phyloP scores from a whole-genome alignment of 371 early-diverging fungal genomes.

The Apophysomyces ossiformis region DNA sequence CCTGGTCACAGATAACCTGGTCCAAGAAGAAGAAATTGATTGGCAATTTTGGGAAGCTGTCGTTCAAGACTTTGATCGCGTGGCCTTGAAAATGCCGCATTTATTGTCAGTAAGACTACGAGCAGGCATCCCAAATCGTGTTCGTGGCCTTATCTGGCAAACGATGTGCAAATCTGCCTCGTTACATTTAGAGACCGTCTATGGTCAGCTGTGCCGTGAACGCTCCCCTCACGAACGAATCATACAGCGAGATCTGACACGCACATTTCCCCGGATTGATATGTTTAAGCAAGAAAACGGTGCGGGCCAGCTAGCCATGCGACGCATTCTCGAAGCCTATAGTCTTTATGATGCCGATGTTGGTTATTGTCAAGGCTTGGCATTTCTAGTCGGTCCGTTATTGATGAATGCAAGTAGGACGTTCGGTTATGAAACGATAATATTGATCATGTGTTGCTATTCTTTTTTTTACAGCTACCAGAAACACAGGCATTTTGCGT shows the following conservation, averaged over 20 bases:
- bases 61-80: slow-evolving; percentile 75
- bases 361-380: slow-evolving; percentile 95
- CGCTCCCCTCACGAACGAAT: slow-evolving; percentile 81
- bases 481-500: slow-evolving; percentile 93
- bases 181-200: slow-evolving; percentile 76
- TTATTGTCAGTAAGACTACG: slow-evolving; percentile 66
- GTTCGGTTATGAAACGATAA: neutral
- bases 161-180: slow-evolving; percentile 79
- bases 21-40: slow-evolving; percentile 38
- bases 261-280: slow-evolving; percentile 89
- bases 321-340: slow-evolving; percentile 86
- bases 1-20: slow-evolving; percentile 39
- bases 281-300: slow-evolving; percentile 84
- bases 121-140: slow-evolving; percentile 76
- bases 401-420: slow-evolving; percentile 73
- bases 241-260: slow-evolving; percentile 85
- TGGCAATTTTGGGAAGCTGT: slow-evolving; percentile 87
- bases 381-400: slow-evolving; percentile 90
- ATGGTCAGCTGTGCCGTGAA: slow-evolving; percentile 77
- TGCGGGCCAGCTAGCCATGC: slow-evolving; percentile 81
- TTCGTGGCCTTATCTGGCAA: slow-evolving; percentile 91
- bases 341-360: slow-evolving; percentile 87
- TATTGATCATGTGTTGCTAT: neutral
- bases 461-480: slow-evolving; percentile 66
- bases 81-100: slow-evolving; percentile 53